A percentile compares a stretch with the other conserved stretches of the same genome.
phyloP scores from a whole-genome alignment of 2,329 filamentous ascomycete species.

The Fusarium hainanense region DNA sequence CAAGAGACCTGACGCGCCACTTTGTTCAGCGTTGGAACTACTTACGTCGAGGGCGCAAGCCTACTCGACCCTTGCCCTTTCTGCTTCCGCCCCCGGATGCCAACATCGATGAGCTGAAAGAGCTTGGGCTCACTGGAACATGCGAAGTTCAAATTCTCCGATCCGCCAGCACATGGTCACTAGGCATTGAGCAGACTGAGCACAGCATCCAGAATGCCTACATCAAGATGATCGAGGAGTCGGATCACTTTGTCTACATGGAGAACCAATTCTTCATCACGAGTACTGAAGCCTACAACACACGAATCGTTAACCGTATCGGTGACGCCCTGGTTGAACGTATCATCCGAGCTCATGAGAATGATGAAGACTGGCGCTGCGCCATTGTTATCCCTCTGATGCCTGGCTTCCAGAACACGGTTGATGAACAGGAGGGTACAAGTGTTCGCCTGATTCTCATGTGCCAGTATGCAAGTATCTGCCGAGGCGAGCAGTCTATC shows the following conservation, averaged over 20 bases:
- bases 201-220: slow-evolving; percentile 97
- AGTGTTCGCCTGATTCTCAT: slow-evolving; percentile 96
- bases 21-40: slow-evolving; percentile 99
- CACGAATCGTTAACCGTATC: slow-evolving; percentile 90
- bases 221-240: slow-evolving; percentile 92
- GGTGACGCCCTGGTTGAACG: slow-evolving; percentile 94
- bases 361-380: slow-evolving; percentile 89
- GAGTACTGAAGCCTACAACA: slow-evolving; percentile 87
- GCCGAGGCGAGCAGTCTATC: slow-evolving; percentile 89
- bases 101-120: slow-evolving; percentile 84
- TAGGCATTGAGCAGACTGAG: slow-evolving; percentile 88
- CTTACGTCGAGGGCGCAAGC: slow-evolving; percentile 89
- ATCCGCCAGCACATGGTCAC: slow-evolving; percentile 90
- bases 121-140: slow-evolving; percentile 88
- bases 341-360: slow-evolving; percentile 83
- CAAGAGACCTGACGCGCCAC: slow-evolving; percentile 91
- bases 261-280: slow-evolving; percentile 99
- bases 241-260: slow-evolving; percentile 97
- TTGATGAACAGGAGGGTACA: slow-evolving; percentile 92
- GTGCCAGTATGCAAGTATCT: slow-evolving; percentile 96
- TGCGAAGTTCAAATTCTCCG: slow-evolving; percentile 97
- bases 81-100: slow-evolving; percentile 94
- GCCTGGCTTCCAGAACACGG: slow-evolving; percentile 98
- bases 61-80: slow-evolving; percentile 92
- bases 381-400: slow-evolving; percentile 93